Evolutionary conservation across 331 rosid genomes (phyloP).

Genomic region (Stylosanthes scabra): DNA sequence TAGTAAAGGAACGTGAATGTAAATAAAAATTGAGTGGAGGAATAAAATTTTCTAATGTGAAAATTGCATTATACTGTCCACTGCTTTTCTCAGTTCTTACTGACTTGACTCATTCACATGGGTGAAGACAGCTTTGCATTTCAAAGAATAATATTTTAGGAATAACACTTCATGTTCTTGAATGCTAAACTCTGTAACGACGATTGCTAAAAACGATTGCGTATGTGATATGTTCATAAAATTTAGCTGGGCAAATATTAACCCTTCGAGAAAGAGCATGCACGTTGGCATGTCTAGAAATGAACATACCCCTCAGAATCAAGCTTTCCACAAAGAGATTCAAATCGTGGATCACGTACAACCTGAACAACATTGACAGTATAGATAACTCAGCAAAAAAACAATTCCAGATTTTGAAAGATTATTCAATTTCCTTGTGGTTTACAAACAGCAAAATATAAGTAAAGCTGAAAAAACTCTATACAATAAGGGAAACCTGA

Average conservation of each 20-base stretch:
- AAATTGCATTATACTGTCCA: conserved; percentile 3
- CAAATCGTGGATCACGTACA: conserved; percentile 69
- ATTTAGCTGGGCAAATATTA: conserved; percentile 3
- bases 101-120: not conserved
- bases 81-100: conserved; percentile 16
- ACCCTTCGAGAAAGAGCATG: not conserved
- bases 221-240: conserved; percentile 11
- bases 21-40: not conserved
- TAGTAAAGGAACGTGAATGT: not conserved
- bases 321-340: conserved; percentile 72
- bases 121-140: not conserved
- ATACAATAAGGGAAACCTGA: conserved; percentile 37
- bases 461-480: conserved; percentile 13
- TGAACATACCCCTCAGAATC: conserved; percentile 71
- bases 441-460: conserved; percentile 10
- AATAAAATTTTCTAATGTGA: not conserved
- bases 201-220: conserved; percentile 6
- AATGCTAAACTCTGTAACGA: not conserved
- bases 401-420: not conserved
- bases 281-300: not conserved
- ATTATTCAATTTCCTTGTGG: not conserved
- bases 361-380: conserved; percentile 49
- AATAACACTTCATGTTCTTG: conserved; percentile 15
- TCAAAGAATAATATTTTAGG: not conserved
- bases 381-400: conserved; percentile 25